Conservation (phyloP, 2,329 filamentous ascomycete genomes). For the Akanthomyces dipterigenus region DNA sequence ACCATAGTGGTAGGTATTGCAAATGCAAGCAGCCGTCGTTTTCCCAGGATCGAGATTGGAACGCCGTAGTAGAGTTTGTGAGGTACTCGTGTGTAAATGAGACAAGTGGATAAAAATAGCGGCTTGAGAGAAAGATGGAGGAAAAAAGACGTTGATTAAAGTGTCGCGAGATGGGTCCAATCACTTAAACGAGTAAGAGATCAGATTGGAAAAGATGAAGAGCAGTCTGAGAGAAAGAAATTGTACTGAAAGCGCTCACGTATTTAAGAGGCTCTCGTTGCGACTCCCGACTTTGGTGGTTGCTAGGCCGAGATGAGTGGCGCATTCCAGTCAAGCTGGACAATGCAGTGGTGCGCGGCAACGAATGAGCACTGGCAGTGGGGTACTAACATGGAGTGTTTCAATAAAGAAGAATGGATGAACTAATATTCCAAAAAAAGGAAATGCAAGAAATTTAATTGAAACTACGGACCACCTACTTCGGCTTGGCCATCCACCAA, state of each 20-base stretch:
- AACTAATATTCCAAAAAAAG: not conserved
- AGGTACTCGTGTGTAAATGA: not conserved
- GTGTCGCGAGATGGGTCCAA: not conserved
- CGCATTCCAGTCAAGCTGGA: slow-evolving; percentile 24
- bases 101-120: not conserved
- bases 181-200: not conserved
- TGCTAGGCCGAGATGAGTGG: slow-evolving; percentile 20
- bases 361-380: not conserved
- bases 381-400: not conserved
- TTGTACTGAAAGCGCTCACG: not conserved
- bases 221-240: not conserved
- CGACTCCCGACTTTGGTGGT: not conserved
- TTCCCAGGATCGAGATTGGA: not conserved
- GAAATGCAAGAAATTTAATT: not conserved
- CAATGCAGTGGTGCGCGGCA: not conserved
- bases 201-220: not conserved
- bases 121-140: not conserved
- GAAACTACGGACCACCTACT: not conserved
- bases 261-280: slow-evolving; percentile 17
- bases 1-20: slow-evolving; percentile 17
- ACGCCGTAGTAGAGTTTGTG: not conserved
- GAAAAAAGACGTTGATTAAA: not conserved
- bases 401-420: not conserved
- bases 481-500: not conserved
- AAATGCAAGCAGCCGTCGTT: not conserved